phyloP scores from a whole-genome alignment of 2,329 filamentous ascomycete species.

The Xylaria sp. region DNA sequence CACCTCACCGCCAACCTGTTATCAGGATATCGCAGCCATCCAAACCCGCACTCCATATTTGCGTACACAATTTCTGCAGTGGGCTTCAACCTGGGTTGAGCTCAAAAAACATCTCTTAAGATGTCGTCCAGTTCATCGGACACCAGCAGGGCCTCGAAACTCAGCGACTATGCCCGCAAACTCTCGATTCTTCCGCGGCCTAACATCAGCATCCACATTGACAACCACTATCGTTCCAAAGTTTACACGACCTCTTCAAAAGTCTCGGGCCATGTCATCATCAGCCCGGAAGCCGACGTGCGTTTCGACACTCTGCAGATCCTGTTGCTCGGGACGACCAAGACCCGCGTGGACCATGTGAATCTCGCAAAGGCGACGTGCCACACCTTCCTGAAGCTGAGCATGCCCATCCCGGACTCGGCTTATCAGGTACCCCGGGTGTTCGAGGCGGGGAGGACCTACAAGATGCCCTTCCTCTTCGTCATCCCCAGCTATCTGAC shows the following conservation, averaged over 20 bases:
- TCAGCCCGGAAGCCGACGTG: conserved; percentile 49
- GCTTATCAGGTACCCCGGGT: conserved; percentile 51
- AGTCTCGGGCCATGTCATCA: conserved; percentile 52
- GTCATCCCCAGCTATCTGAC: conserved; percentile 61
- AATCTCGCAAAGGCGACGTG: conserved; percentile 51
- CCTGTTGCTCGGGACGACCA: conserved; percentile 53
- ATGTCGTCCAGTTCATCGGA: conserved; percentile 23
- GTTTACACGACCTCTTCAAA: conserved; percentile 59
- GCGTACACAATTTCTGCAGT: background rate
- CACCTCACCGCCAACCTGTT: conserved; percentile 7
- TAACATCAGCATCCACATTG: conserved; percentile 52
- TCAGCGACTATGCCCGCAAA: conserved; percentile 24
- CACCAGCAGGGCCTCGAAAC: conserved; percentile 12
- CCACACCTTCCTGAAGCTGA: conserved; percentile 49
- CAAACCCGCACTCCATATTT: background rate
- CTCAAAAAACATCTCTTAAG: background rate
- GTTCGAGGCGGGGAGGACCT: conserved; percentile 51
- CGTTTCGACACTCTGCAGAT: conserved; percentile 57
- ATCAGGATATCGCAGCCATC: background rate
- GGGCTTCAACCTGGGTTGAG: background rate
- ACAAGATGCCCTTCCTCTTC: conserved; percentile 61
- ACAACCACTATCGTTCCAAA: conserved; percentile 57
- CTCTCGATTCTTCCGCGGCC: conserved; percentile 34
- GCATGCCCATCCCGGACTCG: conserved; percentile 45
- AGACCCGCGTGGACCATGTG: conserved; percentile 55